phyloP scores from a whole-genome alignment of 768 basidiomycete species.

The Lactarius hatsudake region DNA sequence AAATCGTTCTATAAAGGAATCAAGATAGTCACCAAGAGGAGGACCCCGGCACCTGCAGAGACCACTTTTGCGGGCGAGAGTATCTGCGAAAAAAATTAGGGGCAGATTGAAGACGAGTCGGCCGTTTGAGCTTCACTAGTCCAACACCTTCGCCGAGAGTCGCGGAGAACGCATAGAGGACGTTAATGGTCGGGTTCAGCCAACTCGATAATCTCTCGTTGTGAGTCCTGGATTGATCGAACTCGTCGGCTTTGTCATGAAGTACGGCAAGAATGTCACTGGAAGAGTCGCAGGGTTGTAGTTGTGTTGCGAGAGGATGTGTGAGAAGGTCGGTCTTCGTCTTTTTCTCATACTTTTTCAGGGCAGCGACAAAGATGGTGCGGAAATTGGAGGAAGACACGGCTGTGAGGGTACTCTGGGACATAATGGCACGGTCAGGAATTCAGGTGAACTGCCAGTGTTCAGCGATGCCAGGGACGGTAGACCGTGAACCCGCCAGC shows the following conservation, averaged over 20 bases:
- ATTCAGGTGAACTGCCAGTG: background rate
- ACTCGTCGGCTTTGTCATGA: background rate
- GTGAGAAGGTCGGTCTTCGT: background rate
- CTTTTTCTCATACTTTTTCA: background rate
- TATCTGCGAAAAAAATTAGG: background rate
- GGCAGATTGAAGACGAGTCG: background rate
- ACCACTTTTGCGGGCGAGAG: background rate
- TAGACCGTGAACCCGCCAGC: no score
- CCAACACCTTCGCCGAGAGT: background rate
- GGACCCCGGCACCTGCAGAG: background rate
- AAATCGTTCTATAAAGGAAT: background rate
- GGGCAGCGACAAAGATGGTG: background rate
- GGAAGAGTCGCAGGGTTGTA: background rate
- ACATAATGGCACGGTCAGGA: background rate
- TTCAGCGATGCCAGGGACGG: no score
- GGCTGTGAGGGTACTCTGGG: background rate
- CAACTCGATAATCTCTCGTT: background rate
- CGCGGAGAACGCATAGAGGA: background rate
- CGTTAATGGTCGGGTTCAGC: background rate
- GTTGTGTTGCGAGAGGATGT: background rate
- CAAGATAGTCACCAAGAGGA: background rate
- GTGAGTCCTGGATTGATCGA: background rate
- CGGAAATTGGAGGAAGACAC: background rate
- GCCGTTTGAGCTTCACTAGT: background rate
- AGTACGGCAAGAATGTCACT: background rate